A percentile compares a stretch with the other conserved stretches of the same genome.
phyloP scores from a whole-genome alignment of 306 rosid genomes.

The Begonia fuchsioides region DNA sequence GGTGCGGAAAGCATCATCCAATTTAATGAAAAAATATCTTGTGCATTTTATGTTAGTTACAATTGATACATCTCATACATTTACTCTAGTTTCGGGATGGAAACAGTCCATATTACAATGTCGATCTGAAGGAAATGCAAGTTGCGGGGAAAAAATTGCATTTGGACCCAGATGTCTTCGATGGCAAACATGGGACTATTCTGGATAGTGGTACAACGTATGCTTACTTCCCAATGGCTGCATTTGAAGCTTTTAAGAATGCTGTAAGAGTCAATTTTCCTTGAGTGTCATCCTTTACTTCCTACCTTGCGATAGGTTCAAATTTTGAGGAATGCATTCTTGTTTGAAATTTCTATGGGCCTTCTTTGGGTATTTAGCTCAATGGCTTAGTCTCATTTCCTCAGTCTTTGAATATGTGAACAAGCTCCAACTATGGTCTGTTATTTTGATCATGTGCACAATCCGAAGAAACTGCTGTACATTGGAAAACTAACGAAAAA shows the following conservation, averaged over 20 bases:
- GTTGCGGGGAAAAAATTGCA: constrained; percentile 72
- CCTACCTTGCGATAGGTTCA: not conserved
- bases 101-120: constrained; percentile 97
- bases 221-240: constrained; percentile 74
- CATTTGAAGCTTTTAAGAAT: constrained; percentile 56
- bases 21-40: constrained; percentile 16
- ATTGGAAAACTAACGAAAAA: too few species aligned
- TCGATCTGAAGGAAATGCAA: constrained; percentile 78
- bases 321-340: too few species aligned
- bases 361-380: too few species aligned
- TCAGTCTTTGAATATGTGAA: too few species aligned
- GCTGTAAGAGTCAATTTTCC: constrained; percentile 49
- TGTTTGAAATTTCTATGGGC: too few species aligned
- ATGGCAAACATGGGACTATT: constrained; percentile 71
- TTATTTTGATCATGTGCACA: too few species aligned
- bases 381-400: too few species aligned
- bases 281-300: constrained; percentile 1
- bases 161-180: constrained; percentile 54
- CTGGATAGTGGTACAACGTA: constrained; percentile 97
- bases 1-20: constrained; percentile 39
- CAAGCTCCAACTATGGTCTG: too few species aligned
- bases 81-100: constrained; percentile 99
- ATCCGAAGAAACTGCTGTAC: too few species aligned
- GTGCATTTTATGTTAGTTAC: constrained; percentile 45
- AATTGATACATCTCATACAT: constrained; percentile 73